phyloP scores from a whole-genome alignment of 768 basidiomycete genomes.

The Mrakia blollopis region DNA sequence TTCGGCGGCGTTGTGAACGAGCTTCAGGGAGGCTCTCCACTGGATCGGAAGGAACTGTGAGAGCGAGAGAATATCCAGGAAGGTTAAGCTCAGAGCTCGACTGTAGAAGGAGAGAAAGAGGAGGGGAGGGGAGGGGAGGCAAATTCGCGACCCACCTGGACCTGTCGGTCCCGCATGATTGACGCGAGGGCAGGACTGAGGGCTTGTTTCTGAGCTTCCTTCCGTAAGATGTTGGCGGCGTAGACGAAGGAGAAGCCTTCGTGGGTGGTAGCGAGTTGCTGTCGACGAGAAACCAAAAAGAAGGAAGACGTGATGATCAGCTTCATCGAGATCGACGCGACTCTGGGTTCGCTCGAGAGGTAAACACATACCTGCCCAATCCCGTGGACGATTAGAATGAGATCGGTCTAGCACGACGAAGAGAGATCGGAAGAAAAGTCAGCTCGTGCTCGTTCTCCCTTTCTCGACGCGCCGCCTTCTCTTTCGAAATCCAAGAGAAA shows the following conservation, averaged over 20 bases:
- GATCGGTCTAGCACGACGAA: constrained; percentile 40
- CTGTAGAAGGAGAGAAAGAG: no score
- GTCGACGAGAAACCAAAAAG: neutral
- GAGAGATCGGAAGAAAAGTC: neutral
- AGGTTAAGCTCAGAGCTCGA: no score
- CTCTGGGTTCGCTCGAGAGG: neutral
- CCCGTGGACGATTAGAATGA: constrained; percentile 50
- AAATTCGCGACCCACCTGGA: constrained; percentile 37
- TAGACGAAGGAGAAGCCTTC: constrained; percentile 50
- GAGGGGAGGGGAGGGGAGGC: neutral
- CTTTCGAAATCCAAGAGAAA: neutral
- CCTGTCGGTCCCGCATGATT: constrained; percentile 47
- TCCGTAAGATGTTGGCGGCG: constrained; percentile 28
- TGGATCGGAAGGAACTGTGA: no score
- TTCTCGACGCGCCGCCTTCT: neutral
- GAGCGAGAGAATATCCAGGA: no score
- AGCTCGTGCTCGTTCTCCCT: no score
- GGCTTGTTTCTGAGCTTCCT: constrained; percentile 44
- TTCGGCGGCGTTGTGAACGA: constrained; percentile 41
- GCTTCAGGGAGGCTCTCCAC: no score
- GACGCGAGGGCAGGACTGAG: constrained; percentile 46
- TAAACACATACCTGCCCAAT: constrained; percentile 41
- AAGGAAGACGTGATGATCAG: neutral
- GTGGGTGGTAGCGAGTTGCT: constrained; percentile 34
- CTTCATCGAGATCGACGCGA: neutral